Conservation (phyloP, 73 alveolate genomes). For the Paramecium primaurelia region DNA sequence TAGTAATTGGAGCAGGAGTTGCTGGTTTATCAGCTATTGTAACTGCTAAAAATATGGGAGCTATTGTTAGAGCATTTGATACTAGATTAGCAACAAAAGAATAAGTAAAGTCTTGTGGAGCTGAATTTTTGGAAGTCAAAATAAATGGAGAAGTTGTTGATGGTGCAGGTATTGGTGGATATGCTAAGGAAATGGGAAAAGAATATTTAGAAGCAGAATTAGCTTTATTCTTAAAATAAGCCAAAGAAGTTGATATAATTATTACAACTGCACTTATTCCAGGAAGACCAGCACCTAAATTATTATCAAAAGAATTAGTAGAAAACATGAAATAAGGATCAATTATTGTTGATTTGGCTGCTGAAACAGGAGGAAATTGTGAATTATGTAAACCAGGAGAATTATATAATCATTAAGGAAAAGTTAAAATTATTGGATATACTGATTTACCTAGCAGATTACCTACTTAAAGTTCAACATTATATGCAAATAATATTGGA, state of each 20-base stretch:
- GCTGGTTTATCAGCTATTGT: slow-evolving; percentile 87
- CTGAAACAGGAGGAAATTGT: slow-evolving; percentile 86
- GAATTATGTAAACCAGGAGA: slow-evolving; percentile 68
- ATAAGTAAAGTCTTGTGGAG: slow-evolving; percentile 77
- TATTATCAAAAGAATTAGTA: slow-evolving; percentile 67
- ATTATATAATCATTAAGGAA: slow-evolving; percentile 66
- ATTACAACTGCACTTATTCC: slow-evolving; percentile 83
- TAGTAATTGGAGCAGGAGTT: slow-evolving; percentile 85
- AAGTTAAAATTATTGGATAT: slow-evolving; percentile 80
- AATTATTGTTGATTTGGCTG: slow-evolving; percentile 80
- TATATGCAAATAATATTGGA: slow-evolving; percentile 75
- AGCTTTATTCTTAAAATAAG: slow-evolving; percentile 67
- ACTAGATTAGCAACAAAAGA: slow-evolving; percentile 72
- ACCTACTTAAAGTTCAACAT: slow-evolving; percentile 66
- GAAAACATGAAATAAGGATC: slow-evolving; percentile 77
- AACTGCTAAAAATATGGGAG: slow-evolving; percentile 75
- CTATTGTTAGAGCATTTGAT: slow-evolving; percentile 71
- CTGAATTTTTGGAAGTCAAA: slow-evolving; percentile 76
- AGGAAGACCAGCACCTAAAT: slow-evolving; percentile 80
- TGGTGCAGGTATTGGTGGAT: slow-evolving; percentile 77
- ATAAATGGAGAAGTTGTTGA: slow-evolving; percentile 72
- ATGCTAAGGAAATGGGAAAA: slow-evolving; percentile 72
- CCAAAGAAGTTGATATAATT: slow-evolving; percentile 72
- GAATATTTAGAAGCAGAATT: slow-evolving; percentile 65
- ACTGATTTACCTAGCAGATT: slow-evolving; percentile 78